Base-by-base conservation (phyloP, 257 asterid species). In the Solanum sitiens region DNA sequence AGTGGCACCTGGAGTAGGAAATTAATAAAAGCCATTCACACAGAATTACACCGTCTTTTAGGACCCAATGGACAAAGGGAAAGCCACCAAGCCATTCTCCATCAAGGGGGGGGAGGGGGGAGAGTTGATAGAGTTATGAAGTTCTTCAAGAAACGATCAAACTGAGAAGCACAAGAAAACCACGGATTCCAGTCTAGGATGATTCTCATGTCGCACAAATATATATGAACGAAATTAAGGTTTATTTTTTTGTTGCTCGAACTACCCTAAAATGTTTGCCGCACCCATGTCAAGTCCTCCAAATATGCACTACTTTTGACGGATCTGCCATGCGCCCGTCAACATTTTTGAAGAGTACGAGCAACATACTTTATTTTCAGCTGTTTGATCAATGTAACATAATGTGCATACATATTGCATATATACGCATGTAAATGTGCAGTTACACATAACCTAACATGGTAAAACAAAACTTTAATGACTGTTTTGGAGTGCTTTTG, bases 1-100 rank as follows among this genome's bases (percentile, higher is more conserved):
- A 92, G 89, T 86, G 89, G 93, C 92, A 93, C 91, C 92, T 89
- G 92, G 93, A 89, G 89, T 88, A 91, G 91, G 90, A 91, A 89
- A 92, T 89, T 87, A 89, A 92, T 87, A 91, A 93, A 84, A 92
- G 93, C 90, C 92, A 92, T 91, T 92, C 94, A 92, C 92, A 93
- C 87, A 91, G 87, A 90, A 92, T 88, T 37, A 90, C 86, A 91
- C 89, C 65, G 92, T 89, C 91, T 80, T 87, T 89, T 87, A 89
- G 90, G 91, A 90, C 94, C 92, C 93, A 87, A 89, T 39, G 87
- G 83, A 87, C 88, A 86, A 85, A 90, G 40, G 92, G 88, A 89
- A 88, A 50, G 3, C 90, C 90, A 89, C 87, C 71, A 80, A 39
- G 91, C 88, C 88, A 91, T 67, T 61, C 86, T 87, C 90, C 90